phyloP scores from a whole-genome alignment of 2,329 filamentous ascomycete genomes.

The Xylariaceae sp. region DNA sequence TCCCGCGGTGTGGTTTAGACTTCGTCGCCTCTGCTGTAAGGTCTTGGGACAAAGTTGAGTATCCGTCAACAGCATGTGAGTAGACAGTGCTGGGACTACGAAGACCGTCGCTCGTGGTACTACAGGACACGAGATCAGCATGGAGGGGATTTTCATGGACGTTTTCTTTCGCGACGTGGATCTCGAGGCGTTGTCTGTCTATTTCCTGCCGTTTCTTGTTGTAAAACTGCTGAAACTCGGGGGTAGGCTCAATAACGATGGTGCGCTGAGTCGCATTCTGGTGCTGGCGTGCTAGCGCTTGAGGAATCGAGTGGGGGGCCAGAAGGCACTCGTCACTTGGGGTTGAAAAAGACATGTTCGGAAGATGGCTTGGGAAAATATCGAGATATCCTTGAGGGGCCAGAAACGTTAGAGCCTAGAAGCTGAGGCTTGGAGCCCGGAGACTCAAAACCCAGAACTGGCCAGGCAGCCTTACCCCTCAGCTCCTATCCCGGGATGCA shows the following conservation, averaged over 20 bases:
- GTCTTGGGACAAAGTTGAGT: slow-evolving; percentile 16
- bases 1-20: slow-evolving; percentile 27
- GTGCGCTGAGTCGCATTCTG: slow-evolving; percentile 11
- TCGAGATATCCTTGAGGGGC: neutral
- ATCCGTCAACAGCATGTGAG: slow-evolving; percentile 23
- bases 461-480: slow-evolving; percentile 13
- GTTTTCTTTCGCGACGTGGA: slow-evolving; percentile 24
- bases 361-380: neutral
- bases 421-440: neutral
- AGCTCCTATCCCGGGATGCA: neutral
- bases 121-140: slow-evolving; percentile 22
- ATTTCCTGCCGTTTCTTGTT: slow-evolving; percentile 28
- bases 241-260: slow-evolving; percentile 28
- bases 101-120: slow-evolving; percentile 23
- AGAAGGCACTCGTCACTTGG: slow-evolving; percentile 3
- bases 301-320: slow-evolving; percentile 8
- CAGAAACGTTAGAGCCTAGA: neutral
- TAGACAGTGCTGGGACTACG: slow-evolving; percentile 23
- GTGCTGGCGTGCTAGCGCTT: slow-evolving; percentile 11
- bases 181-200: slow-evolving; percentile 22
- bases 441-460: neutral
- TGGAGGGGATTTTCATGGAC: slow-evolving; percentile 21
- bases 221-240: slow-evolving; percentile 28
- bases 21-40: slow-evolving; percentile 7
- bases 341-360: slow-evolving; percentile 23